A percentile compares a stretch with the other conserved stretches of the same genome.
Evolutionary conservation across 805 yeast species (phyloP).

Genomic region (Kregervanrija pseudodelftensis): DNA sequence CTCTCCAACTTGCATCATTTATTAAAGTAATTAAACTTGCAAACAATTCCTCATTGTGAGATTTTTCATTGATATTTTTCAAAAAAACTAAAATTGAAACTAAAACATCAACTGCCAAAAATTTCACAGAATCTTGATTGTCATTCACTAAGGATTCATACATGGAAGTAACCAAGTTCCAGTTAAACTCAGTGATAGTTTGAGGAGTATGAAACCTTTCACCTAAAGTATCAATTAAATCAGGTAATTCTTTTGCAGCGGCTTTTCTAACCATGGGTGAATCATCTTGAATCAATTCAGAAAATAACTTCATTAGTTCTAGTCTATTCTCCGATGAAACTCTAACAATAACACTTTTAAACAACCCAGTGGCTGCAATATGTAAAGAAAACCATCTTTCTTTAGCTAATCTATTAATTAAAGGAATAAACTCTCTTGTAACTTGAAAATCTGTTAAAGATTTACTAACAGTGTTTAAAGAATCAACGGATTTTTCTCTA

Average conservation of each 20-base stretch:
- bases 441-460: constrained; percentile 60
- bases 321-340: constrained; percentile 50
- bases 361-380: constrained; percentile 87
- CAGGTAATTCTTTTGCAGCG: constrained; percentile 81
- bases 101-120: constrained; percentile 80
- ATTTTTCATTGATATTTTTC: constrained; percentile 46
- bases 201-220: constrained; percentile 28
- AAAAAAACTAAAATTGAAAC: constrained; percentile 72
- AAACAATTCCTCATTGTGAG: constrained; percentile 58
- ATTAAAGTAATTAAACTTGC: constrained; percentile 63
- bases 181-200: constrained; percentile 51
- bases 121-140: constrained; percentile 91
- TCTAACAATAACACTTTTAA: constrained; percentile 57
- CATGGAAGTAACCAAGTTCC: constrained; percentile 77
- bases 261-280: constrained; percentile 98
- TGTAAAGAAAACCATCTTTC: constrained; percentile 94
- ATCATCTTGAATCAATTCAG: constrained; percentile 75
- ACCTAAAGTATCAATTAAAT: constrained; percentile 51
- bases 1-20: constrained; percentile 94
- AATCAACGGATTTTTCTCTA: constrained; percentile 87
- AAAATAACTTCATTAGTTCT: constrained; percentile 58
- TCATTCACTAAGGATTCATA: constrained; percentile 72
- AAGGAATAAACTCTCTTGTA: constrained; percentile 59
- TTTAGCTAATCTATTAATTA: constrained; percentile 69
- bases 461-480: constrained; percentile 64